Evolutionary conservation across 805 yeast species (phyloP).

Genomic region (Zygoascus biomembranicola): DNA sequence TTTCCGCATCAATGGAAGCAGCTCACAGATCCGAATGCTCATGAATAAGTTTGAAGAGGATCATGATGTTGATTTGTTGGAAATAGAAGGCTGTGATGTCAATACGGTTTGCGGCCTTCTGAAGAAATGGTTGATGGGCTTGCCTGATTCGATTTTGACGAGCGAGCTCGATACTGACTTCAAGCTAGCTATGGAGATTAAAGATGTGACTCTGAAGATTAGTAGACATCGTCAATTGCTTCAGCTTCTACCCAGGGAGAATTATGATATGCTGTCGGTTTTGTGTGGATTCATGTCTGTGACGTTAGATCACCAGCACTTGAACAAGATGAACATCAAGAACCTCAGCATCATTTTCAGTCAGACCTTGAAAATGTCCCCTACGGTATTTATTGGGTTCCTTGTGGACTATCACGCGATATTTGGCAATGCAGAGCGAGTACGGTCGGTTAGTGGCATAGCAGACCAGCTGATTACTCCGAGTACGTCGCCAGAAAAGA

Average conservation of each 20-base stretch:
- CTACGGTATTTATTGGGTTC: conserved; percentile 49
- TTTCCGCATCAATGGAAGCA: conserved; percentile 84
- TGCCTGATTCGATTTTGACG: conserved; percentile 65
- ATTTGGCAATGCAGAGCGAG: conserved; percentile 27
- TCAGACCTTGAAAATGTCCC: conserved; percentile 66
- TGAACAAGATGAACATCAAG: conserved; percentile 76
- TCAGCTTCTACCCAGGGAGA: conserved; percentile 41
- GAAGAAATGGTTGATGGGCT: conserved; percentile 70
- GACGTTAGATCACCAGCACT: conserved; percentile 50
- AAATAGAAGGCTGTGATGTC: conserved; percentile 41
- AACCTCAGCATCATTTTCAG: conserved; percentile 76
- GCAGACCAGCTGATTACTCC: not conserved
- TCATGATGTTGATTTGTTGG: conserved; percentile 60
- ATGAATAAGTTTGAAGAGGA: conserved; percentile 60
- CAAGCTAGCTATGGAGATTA: conserved; percentile 28
- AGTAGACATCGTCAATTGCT: conserved; percentile 25
- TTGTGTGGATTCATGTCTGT: conserved; percentile 60
- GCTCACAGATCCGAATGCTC: conserved; percentile 59
- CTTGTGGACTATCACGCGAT: conserved; percentile 55
- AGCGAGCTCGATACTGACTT: conserved; percentile 37
- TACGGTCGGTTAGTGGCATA: not conserved
- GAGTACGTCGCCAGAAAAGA: not conserved
- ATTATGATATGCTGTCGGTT: conserved; percentile 52
- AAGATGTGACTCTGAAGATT: conserved; percentile 20
- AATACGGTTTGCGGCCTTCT: conserved; percentile 83